Base-by-base conservation (phyloP, 306 rosid species). In the Casuarina equisetifolia region DNA sequence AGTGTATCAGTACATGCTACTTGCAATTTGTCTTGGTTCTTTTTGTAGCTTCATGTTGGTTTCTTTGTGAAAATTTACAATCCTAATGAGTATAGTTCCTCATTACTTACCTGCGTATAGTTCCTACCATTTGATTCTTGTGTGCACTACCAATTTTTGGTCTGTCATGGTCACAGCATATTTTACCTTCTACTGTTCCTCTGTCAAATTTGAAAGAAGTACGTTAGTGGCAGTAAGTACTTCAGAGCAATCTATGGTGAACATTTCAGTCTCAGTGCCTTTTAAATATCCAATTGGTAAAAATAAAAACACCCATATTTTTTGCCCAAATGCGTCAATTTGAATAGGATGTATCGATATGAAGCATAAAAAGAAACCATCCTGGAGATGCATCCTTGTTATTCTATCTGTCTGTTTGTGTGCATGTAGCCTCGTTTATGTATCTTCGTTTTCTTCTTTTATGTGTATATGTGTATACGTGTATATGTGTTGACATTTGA, bases 401-500 rank as follows among this genome's bases (percentile, higher is more conserved):
- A 16, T 4, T 52, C 20, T 9, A 51, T 17, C 19, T 5, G 6
- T 17, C 9, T 32, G 16, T 32, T 11, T 68, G 4, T 4, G 6
- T 52, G 57, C 38, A 10, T 36, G 58, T 38, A 10, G 46, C 2
- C 32, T 25, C 5, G 16, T 12, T 11, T 6, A 5, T 5, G 19
- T 0, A 52, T 51, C 5, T 3, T 3, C 16, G 57, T 6, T 52
- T 15, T 51, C 4, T 51, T n/a, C 46, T 17, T 12, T 66, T 40
- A 39, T 38, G 15, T 46, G 10, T 67, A 5, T 13, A 13, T 11
- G 48, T 72, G n/a, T 72, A 36, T 71, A n/a, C 4, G 9, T 62
- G n/a, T n/a, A 73, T 74, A 62, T 44, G 12, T 73, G 43, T 76
- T 80, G 82, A 79, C 79, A 54, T 74, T 80, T 81, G 52, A 59